Evolutionary conservation across 2,329 filamentous ascomycete genomes (phyloP).

Genomic region (Alternaria arborescens): DNA sequence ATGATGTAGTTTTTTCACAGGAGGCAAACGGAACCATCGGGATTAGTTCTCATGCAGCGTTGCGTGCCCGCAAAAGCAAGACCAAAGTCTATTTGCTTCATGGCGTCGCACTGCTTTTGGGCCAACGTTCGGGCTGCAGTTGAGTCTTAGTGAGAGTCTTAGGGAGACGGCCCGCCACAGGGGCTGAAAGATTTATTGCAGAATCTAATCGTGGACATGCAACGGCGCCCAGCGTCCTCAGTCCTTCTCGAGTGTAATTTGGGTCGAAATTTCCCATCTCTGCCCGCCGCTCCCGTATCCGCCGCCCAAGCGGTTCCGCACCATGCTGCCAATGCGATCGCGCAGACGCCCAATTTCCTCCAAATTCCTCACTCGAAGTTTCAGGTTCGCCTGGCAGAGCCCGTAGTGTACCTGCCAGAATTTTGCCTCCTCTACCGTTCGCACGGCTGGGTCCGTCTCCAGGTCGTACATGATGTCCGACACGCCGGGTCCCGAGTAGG

Average conservation of each 20-base stretch:
- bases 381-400: constrained; percentile 93
- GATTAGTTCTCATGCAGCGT: constrained; percentile 1
- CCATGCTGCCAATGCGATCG: constrained; percentile 76
- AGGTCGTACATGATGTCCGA: constrained; percentile 84
- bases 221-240: constrained; percentile 37
- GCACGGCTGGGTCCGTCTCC: constrained; percentile 78
- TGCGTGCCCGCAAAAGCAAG: constrained; percentile 23
- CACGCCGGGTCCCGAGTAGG: constrained; percentile 71
- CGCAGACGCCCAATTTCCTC: constrained; percentile 76
- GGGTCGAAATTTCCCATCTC: constrained; percentile 92
- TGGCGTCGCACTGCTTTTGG: constrained; percentile 20
- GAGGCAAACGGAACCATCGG: constrained; percentile 17
- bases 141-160: constrained; percentile 9
- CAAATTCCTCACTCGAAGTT: constrained; percentile 72
- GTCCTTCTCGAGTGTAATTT: constrained; percentile 69
- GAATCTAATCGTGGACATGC: constrained; percentile 25
- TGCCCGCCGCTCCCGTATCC: constrained; percentile 83
- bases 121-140: constrained; percentile 34
- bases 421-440: constrained; percentile 83
- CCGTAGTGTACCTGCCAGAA: constrained; percentile 99
- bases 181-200: constrained; percentile 30
- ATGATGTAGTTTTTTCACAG: constrained; percentile 25
- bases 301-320: constrained; percentile 86
- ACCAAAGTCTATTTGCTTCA: constrained; percentile 3
- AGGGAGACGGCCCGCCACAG: constrained; percentile 31